These are phyloP conservation scores for Phytophthora sansomeana DNA, from an alignment of 352 stramenopile genomes.

Conservation along the genomic window DNA sequence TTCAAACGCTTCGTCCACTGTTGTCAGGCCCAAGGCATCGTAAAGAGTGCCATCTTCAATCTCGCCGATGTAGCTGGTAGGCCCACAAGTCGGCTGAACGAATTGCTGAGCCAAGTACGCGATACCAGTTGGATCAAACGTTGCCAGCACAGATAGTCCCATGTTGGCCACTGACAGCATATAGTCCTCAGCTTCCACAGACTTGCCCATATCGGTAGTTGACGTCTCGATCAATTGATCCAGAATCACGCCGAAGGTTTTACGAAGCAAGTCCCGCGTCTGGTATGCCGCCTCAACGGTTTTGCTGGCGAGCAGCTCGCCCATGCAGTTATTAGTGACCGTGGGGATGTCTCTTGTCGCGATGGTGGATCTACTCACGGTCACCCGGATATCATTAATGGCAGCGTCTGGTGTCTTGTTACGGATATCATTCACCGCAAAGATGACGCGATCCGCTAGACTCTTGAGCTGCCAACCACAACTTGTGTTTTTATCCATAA, in stretches of 20 bases:
- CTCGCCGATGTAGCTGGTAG: conserved; percentile 1
- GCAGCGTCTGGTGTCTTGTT: not conserved
- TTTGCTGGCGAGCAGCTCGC: not conserved
- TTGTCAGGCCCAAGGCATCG: conserved; percentile 1
- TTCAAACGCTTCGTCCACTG: conserved; percentile 6
- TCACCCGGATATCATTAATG: conserved; percentile 1
- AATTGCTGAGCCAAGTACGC: conserved; percentile 10
- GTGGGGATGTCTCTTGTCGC: not conserved
- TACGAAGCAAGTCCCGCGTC: not conserved
- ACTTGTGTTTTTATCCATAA: conserved; percentile 2
- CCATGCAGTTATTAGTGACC: conserved; percentile 7
- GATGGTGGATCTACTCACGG: not conserved
- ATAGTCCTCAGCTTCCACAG: not conserved
- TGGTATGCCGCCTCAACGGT: not conserved
- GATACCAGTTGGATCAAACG: conserved; percentile 1
- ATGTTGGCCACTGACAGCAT: not conserved
- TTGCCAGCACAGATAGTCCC: not conserved
- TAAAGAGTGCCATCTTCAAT: conserved; percentile 4
- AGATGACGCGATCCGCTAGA: conserved; percentile 1
- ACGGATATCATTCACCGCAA: not conserved
- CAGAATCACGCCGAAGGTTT: conserved; percentile 1
- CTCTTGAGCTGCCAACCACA: conserved; percentile 4
- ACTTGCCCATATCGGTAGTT: not conserved
- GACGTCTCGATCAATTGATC: not conserved
- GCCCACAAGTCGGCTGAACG: conserved; percentile 5